Base-by-base conservation (phyloP, 768 basidiomycete genomes). In the Sarcodon aspratus region DNA sequence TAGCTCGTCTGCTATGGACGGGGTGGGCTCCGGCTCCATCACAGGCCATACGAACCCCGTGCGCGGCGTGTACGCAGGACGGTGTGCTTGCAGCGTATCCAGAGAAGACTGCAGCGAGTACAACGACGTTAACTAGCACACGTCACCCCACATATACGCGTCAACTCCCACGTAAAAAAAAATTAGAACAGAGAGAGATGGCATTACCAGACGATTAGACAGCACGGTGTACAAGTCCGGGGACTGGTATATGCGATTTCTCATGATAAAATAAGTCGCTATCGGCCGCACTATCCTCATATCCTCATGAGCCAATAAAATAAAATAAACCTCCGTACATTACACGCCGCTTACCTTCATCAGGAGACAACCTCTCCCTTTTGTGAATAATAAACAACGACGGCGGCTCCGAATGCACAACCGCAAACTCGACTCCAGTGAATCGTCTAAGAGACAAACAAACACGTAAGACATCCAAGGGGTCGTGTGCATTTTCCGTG, bases 371-470 rank as follows among this genome's bases (percentile, higher is more conserved):
- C 34, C 92, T 74, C 52, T 92, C 84, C 52, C 88, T 78, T 64
- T 93, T 94, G 62, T 94, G 91, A 37, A 95, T 85, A 54, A 95
- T 74, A 64, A 93, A 95, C 49, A 92, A 71, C 33, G 80, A 73
- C 1, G 92, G 92, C 8, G 89, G 81, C 47, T 81, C 70, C 1
- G 85, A 74, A 58, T 90, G 85, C 3, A 85, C 86, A 47, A 95
- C 71, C 10, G 85, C 84, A 54, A 93, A 95, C 63, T 95, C 90
- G 48, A 88, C 69, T 36, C 92, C 92, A 36, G 78, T 83, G 64
- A 94, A 92, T 15, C 86, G 85, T 66, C 89, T 91, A 57, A 37
- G 48, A n/a, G 10, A 7, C 36, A 17, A 18, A 21, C 37, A 27
- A 27, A 36, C 42, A 48, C 37, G n/a, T 2, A 27, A 27, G 21